Percentiles rank a stretch among this genome's conserved stretches.
Conservation (phyloP, 179 eudicot species). For the Corrigiola litoralis region DNA sequence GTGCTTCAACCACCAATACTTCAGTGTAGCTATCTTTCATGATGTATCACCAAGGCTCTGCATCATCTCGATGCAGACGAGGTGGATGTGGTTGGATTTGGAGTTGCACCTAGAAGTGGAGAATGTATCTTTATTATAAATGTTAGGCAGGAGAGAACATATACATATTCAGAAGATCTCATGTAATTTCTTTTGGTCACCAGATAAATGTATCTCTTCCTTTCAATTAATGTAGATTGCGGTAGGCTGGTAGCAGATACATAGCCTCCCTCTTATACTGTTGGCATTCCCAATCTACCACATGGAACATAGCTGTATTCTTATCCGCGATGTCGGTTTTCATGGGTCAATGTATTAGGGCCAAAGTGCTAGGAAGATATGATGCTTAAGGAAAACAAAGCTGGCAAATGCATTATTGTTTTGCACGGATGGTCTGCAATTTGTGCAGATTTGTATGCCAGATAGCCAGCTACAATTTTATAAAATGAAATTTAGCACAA, state of each 20-base stretch:
- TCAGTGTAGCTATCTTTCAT: slow-evolving; percentile 9
- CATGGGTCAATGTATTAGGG: too few species aligned
- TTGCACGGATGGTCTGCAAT: too few species aligned
- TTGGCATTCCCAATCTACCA: too few species aligned
- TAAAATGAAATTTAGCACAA: too few species aligned
- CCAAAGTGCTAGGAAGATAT: too few species aligned
- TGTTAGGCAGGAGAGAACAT: slow-evolving; percentile 21
- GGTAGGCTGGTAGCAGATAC: neutral
- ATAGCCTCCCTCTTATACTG: too few species aligned
- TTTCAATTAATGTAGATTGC: slow-evolving; percentile 6
- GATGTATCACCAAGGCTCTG: slow-evolving; percentile 11
- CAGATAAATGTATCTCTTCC: slow-evolving; percentile 9
- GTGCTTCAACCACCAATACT: slow-evolving; percentile 6
- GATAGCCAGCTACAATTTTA: too few species aligned
- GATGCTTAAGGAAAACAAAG: too few species aligned
- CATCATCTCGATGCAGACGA: slow-evolving; percentile 19
- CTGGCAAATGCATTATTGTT: too few species aligned
- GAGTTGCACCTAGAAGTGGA: slow-evolving; percentile 8
- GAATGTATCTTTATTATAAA: slow-evolving; percentile 17
- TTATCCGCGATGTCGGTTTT: too few species aligned
- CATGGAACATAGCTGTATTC: too few species aligned
- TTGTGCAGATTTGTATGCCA: too few species aligned
- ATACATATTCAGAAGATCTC: slow-evolving; percentile 10
- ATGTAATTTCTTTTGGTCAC: slow-evolving; percentile 23
- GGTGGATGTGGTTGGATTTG: slow-evolving; percentile 14